These are phyloP conservation scores for Tanacetum coccineum DNA, from an alignment of 129 eudicot genomes.

Conservation along the genomic window DNA sequence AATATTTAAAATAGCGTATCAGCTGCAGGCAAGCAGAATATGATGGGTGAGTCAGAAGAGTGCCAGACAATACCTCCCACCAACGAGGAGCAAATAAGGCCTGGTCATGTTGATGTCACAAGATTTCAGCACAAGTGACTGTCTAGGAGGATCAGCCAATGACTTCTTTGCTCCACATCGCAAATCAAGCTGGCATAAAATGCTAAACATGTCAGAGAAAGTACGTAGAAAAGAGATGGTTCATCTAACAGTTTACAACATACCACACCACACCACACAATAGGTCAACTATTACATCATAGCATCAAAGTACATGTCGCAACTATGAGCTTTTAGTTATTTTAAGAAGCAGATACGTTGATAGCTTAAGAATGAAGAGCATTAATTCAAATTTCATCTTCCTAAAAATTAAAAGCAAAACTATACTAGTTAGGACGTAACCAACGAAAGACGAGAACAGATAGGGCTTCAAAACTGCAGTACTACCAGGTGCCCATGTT, in stretches of 20 bases:
- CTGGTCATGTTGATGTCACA: slow-evolving; percentile 75
- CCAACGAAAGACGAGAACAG: background rate
- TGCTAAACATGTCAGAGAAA: slow-evolving; percentile 26
- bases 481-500: background rate
- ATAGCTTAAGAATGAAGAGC: no score
- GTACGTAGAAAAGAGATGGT: slow-evolving; percentile 20
- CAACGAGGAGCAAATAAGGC: slow-evolving; percentile 93
- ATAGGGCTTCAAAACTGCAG: background rate
- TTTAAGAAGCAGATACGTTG: no score
- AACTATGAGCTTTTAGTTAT: slow-evolving; percentile 4
- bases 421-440: no score
- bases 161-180: slow-evolving; percentile 88
- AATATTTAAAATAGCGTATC: slow-evolving; percentile 17
- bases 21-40: background rate
- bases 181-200: slow-evolving; percentile 80
- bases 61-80: slow-evolving; percentile 77
- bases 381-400: no score
- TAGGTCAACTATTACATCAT: slow-evolving; percentile 12
- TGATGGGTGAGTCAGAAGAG: slow-evolving; percentile 15
- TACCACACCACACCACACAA: background rate
- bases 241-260: slow-evolving; percentile 5
- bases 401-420: no score
- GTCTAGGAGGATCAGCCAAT: slow-evolving; percentile 81
- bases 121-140: slow-evolving; percentile 63
- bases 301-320: background rate